Conservation (phyloP, 2,329 filamentous ascomycete genomes). For the Penicillium sp. region DNA sequence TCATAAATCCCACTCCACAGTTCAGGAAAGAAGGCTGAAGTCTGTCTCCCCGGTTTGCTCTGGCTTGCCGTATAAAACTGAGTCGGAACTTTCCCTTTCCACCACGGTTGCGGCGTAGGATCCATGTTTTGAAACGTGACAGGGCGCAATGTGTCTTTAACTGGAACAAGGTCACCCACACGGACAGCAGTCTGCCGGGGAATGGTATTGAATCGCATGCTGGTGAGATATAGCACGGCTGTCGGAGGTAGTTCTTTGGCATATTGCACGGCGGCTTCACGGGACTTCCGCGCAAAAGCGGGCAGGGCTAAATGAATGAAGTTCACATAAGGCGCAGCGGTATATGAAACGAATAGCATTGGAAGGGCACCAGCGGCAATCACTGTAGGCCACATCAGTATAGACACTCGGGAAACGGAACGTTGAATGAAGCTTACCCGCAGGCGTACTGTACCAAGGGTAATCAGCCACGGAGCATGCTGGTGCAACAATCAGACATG, state of each 20-base stretch:
- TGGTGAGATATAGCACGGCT: slow-evolving; percentile 45
- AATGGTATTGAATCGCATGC: slow-evolving; percentile 45
- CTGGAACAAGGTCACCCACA: slow-evolving; percentile 41
- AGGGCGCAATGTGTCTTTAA: slow-evolving; percentile 36
- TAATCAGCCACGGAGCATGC: slow-evolving; percentile 49
- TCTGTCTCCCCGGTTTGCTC: slow-evolving; percentile 37
- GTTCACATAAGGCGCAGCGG: slow-evolving; percentile 66
- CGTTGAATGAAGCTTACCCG: slow-evolving; percentile 34
- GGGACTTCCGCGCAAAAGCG: slow-evolving; percentile 59
- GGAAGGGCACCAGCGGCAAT: slow-evolving; percentile 61
- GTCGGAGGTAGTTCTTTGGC: slow-evolving; percentile 44
- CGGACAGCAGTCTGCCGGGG: slow-evolving; percentile 42
- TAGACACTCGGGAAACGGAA: neutral
- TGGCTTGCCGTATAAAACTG: slow-evolving; percentile 41
- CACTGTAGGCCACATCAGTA: slow-evolving; percentile 41
- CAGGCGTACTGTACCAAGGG: slow-evolving; percentile 42
- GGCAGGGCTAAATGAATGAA: slow-evolving; percentile 69
- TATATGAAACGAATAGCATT: slow-evolving; percentile 60
- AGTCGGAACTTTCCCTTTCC: slow-evolving; percentile 34
- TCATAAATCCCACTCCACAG: slow-evolving; percentile 44
- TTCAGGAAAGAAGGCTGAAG: slow-evolving; percentile 42
- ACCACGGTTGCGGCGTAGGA: slow-evolving; percentile 37
- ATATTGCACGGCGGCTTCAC: slow-evolving; percentile 45
- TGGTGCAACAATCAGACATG: slow-evolving; percentile 61
- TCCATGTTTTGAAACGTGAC: slow-evolving; percentile 42